Evolutionary conservation across 257 asterid genomes (phyloP).

Genomic region (Ocimum tenuiflorum): DNA sequence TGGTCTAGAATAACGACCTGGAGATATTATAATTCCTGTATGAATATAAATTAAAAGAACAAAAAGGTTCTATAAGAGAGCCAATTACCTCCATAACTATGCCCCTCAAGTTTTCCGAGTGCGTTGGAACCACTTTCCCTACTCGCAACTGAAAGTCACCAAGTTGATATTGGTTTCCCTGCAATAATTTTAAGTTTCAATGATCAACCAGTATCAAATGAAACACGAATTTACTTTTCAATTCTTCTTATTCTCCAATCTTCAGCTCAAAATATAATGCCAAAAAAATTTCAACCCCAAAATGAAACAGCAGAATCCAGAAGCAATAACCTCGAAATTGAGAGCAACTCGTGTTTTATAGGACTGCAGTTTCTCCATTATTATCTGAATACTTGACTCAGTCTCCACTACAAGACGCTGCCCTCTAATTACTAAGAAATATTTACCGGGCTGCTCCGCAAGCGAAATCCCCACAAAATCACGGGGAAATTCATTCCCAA

Average conservation of each 20-base stretch:
- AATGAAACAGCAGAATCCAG: neutral
- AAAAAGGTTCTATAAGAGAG: neutral
- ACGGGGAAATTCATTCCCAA: conserved; percentile 59
- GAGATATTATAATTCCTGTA: neutral
- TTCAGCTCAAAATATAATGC: neutral
- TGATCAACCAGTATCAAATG: conserved; percentile 1
- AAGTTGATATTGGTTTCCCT: conserved; percentile 79
- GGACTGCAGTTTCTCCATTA: conserved; percentile 91
- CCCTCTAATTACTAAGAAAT: conserved; percentile 66
- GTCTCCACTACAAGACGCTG: conserved; percentile 76
- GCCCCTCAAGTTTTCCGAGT: conserved; percentile 86
- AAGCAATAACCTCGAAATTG: conserved; percentile 66
- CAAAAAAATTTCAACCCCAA: neutral
- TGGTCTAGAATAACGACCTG: neutral
- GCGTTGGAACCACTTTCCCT: conserved; percentile 81
- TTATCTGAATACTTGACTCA: conserved; percentile 63
- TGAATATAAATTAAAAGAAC: neutral
- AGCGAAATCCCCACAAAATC: conserved; percentile 78
- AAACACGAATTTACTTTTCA: neutral
- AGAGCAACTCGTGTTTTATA: conserved; percentile 82
- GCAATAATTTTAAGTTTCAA: neutral
- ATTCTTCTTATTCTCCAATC: neutral
- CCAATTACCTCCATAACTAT: conserved; percentile 83
- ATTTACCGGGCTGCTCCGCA: conserved; percentile 70
- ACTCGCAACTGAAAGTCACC: conserved; percentile 94